These are phyloP conservation scores for Polytrichum formosum DNA, from an alignment of 225 moss, liverwort and hornwort species.

Conservation along the genomic window DNA sequence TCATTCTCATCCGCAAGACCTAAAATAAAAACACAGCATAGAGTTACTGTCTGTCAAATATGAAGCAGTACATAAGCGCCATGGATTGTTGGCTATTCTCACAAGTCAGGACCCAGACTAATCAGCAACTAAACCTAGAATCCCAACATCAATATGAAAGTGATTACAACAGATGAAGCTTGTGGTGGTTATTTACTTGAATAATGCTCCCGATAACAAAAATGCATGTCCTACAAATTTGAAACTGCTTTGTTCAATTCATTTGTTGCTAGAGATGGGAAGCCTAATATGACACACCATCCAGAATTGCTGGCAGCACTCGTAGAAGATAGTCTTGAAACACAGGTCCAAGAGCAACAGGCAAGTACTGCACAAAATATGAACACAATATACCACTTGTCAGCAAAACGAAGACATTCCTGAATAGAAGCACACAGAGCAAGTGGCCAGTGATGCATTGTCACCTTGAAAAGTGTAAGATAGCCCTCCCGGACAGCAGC, in stretches of 20 bases:
- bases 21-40: slow-evolving; percentile 19
- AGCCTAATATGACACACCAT: slow-evolving; percentile 48
- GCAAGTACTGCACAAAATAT: slow-evolving; percentile 68
- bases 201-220: too few species aligned
- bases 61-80: too few species aligned
- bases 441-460: neutral
- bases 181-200: too few species aligned
- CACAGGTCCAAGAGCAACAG: slow-evolving; percentile 86
- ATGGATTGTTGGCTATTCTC: too few species aligned
- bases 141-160: too few species aligned
- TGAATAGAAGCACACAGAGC: neutral
- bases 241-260: too few species aligned
- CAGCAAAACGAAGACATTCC: neutral
- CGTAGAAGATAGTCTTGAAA: slow-evolving; percentile 92
- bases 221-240: too few species aligned
- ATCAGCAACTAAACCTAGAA: too few species aligned
- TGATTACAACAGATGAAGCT: too few species aligned
- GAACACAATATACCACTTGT: slow-evolving; percentile 9
- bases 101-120: too few species aligned
- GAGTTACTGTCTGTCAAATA: neutral
- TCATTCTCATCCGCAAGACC: slow-evolving; percentile 99
- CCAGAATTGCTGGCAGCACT: slow-evolving; percentile 92
- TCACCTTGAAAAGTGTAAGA: slow-evolving; percentile 96
- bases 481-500: slow-evolving; percentile 98
- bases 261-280: neutral